Evolutionary conservation across 352 stramenopile species (phyloP).

Genomic region (Globisporangium parvum): DNA sequence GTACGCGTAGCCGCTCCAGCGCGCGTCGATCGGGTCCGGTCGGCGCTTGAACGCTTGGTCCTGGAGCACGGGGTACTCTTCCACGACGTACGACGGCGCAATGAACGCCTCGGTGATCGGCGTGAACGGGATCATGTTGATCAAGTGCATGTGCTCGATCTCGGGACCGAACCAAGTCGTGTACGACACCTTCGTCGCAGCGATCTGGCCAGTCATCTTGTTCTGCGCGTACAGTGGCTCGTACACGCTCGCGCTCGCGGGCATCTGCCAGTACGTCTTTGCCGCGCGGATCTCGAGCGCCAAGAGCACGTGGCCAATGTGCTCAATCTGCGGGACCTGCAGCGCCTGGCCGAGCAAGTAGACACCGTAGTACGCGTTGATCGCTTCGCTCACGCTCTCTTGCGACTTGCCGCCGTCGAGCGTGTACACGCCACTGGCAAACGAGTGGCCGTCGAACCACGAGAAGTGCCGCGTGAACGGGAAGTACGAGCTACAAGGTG

Average conservation of each 20-base stretch:
- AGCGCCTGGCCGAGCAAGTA: conserved; percentile 88
- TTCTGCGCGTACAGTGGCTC: conserved; percentile 67
- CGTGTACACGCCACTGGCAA: conserved; percentile 93
- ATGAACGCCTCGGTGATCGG: conserved; percentile 79
- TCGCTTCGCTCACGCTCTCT: conserved; percentile 95
- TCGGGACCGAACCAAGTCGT: conserved; percentile 85
- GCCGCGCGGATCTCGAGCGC: conserved; percentile 92
- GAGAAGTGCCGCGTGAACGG: conserved; percentile 93
- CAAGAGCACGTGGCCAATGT: conserved; percentile 90
- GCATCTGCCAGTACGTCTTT: conserved; percentile 96
- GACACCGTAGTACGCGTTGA: conserved; percentile 97
- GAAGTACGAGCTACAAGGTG: conserved; percentile 59
- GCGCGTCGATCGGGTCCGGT: conserved; percentile 58
- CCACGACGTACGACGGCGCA: conserved; percentile 50
- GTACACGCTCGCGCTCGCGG: conserved; percentile 47
- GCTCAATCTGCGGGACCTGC: conserved; percentile 54
- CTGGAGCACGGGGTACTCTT: conserved; percentile 77
- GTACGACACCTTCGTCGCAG: conserved; percentile 74
- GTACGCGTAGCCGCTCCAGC: conserved; percentile 82
- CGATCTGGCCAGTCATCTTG: conserved; percentile 82
- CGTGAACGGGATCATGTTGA: conserved; percentile 91
- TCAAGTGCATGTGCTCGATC: conserved; percentile 85
- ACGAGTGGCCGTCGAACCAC: conserved; percentile 97
- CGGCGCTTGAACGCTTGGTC: conserved; percentile 60
- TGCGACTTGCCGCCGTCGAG: conserved; percentile 94